Evolutionary conservation across 192 early-diverging fungal genomes (phyloP), one percentile per base, ranked within the genome.

Genomic region (Umbelopsis ramanniana): DNA sequence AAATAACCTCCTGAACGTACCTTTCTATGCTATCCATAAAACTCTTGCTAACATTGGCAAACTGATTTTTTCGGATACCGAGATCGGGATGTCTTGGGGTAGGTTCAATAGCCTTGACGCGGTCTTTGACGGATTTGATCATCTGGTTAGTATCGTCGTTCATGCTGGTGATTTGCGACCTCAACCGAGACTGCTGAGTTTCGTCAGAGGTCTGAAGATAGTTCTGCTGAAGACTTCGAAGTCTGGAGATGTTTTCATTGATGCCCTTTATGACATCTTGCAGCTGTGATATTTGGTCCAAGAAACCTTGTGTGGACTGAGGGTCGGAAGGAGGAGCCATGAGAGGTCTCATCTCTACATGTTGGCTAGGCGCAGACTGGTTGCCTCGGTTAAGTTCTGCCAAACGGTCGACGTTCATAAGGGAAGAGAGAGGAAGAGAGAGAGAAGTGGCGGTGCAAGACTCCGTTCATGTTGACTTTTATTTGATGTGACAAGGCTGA

Each of bases 331-430:
- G 68, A 43, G 78, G 52, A 14, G 71, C 46, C 48, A 80, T 67
- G 6, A 80, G 72, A 46, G 79, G 79, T n/a, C 79, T 48, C 79
- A 80, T 80, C 48, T 80, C 79, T n/a, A 63, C 57, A 9, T 63
- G 23, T 63, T 63, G 57, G 12, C 35, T 33, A 4, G 57, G 6
- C 12, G 57, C 3, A 17, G 26, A 12, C 33, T 63, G 29, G 3
- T 29, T 37, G 26, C 57, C 57, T 63, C 57, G 26, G 33, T 63
- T 63, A 6, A 63, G 17, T 37, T 63, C 57, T 29, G 57, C 57
- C 33, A 63, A 63, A 35, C 57, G 57, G 33, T 63, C 57, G 26
- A 63, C 57, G 57, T 63, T 63, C 57, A 63, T 63, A 15, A n/a
- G n/a, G n/a, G n/a, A 14, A 63, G 17, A 2, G 55, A 17, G 6